Base-by-base conservation (phyloP, 768 basidiomycete genomes). In the Lactarius akahatsu region DNA sequence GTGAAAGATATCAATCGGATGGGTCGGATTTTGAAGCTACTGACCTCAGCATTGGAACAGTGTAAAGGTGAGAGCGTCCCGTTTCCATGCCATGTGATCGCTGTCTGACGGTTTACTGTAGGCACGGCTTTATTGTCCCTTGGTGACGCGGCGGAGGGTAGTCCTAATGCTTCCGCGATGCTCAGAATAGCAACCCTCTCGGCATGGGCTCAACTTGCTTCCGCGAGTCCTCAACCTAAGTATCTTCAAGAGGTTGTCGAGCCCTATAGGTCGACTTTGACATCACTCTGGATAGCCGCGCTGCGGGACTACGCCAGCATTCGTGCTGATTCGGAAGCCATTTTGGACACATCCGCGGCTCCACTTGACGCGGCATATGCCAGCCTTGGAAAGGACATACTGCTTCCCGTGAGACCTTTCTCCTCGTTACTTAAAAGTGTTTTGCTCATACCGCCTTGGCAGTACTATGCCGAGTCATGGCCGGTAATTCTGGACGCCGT, bases 81-180 rank as follows among this genome's bases (percentile, higher is more conserved):
- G 26, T 52, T 52, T 15, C 8, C 23, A 32, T 15, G 16, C 38
- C 20, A 38, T 34, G 52, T n/a, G 36, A 26, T 18, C 26, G 30
- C 64, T 43, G 15, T 64, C 64, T 36, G 64, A 40, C 4, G 26
- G 32, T 28, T 64, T 66, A 18, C 59, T 9, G 8, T 71, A 97
- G 96, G 90, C 64, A 85, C 90, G 6, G 91, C 90, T 2, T 92
- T 89, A 81, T 76, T 94, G 4, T 89, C 91, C 8, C 82, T 97
- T 23, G 96, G 96, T 1, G 92, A 94, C 67, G 86, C 92, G 0
- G 86, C 86, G 20, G 89, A 96, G 73, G 80, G 96, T 13, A 92
- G 94, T 66, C 92, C 96, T 4, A 98, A 98, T 72, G 96, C 96
- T 3, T 92, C 94, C 0, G 90, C 94, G 45, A 96, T 97, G 92